Evolutionary conservation across 2,329 filamentous ascomycete species (phyloP).

Genomic region (Aspergillus sp.): DNA sequence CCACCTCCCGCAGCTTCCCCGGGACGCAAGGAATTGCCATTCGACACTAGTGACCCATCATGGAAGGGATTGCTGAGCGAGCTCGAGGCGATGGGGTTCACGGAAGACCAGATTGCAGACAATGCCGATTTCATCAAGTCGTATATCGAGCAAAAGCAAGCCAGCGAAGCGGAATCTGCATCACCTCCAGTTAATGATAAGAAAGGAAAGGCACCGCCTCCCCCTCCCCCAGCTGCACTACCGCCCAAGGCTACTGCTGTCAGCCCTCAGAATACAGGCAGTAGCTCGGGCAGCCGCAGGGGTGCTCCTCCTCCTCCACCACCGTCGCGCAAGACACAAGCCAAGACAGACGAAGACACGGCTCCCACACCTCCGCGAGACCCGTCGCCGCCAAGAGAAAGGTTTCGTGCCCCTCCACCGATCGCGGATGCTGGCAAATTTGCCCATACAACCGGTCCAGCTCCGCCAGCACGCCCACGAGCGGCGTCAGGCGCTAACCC

Average conservation of each 20-base stretch:
- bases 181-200: slow-evolving; percentile 47
- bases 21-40: slow-evolving; percentile 44
- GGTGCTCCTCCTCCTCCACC: slow-evolving; percentile 63
- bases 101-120: slow-evolving; percentile 66
- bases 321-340: slow-evolving; percentile 47
- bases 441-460: slow-evolving; percentile 56
- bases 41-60: slow-evolving; percentile 63
- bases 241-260: slow-evolving; percentile 47
- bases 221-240: slow-evolving; percentile 57
- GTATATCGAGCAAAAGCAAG: slow-evolving; percentile 65
- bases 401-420: slow-evolving; percentile 83
- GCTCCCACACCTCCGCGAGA: slow-evolving; percentile 55
- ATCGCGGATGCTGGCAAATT: slow-evolving; percentile 88
- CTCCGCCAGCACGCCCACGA: slow-evolving; percentile 49
- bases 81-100: slow-evolving; percentile 64
- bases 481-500: slow-evolving; percentile 52
- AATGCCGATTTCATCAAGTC: slow-evolving; percentile 68
- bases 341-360: slow-evolving; percentile 56
- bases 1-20: slow-evolving; percentile 32
- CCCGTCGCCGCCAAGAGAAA: slow-evolving; percentile 67
- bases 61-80: slow-evolving; percentile 63
- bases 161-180: slow-evolving; percentile 46
- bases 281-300: slow-evolving; percentile 50
- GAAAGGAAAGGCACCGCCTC: slow-evolving; percentile 58
- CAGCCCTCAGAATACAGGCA: slow-evolving; percentile 63